Evolutionary conservation across 139 green algal species (phyloP).

Genomic region (Bryopsis sp.): DNA sequence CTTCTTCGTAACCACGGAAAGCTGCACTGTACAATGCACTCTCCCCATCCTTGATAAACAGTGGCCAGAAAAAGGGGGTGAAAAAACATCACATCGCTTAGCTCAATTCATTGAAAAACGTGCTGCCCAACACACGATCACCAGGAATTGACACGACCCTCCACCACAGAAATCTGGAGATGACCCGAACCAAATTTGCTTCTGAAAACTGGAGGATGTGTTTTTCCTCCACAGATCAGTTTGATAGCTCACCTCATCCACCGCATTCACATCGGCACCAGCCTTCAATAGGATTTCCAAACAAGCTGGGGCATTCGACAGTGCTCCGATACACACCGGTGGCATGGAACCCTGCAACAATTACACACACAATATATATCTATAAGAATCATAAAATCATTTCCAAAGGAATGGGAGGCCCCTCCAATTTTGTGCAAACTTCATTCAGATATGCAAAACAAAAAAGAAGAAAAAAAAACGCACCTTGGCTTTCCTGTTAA

Average conservation of each 20-base stretch:
- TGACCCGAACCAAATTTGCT: background rate
- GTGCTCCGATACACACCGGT: background rate
- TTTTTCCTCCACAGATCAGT: background rate
- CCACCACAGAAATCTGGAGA: background rate
- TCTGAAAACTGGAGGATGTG: background rate
- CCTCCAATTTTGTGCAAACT: no score
- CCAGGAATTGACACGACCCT: background rate
- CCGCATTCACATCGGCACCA: constrained; percentile 11
- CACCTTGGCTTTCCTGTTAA: constrained; percentile 2
- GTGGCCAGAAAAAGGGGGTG: no score
- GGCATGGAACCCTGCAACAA: background rate
- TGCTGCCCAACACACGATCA: no score
- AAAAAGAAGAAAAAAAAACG: no score
- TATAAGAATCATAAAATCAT: background rate
- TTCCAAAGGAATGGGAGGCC: no score
- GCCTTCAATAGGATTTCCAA: background rate
- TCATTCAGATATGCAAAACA: no score
- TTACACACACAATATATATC: background rate
- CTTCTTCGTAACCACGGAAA: background rate
- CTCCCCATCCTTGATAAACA: constrained; percentile 9
- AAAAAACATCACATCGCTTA: background rate
- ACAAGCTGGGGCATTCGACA: background rate
- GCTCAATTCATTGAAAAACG: background rate
- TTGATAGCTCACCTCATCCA: constrained; percentile 4
- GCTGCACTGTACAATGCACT: constrained; percentile 13